Percentiles rank a stretch among this genome's conserved stretches.
Conservation (phyloP, 345 rosid species). For the Lepidium didymum region DNA sequence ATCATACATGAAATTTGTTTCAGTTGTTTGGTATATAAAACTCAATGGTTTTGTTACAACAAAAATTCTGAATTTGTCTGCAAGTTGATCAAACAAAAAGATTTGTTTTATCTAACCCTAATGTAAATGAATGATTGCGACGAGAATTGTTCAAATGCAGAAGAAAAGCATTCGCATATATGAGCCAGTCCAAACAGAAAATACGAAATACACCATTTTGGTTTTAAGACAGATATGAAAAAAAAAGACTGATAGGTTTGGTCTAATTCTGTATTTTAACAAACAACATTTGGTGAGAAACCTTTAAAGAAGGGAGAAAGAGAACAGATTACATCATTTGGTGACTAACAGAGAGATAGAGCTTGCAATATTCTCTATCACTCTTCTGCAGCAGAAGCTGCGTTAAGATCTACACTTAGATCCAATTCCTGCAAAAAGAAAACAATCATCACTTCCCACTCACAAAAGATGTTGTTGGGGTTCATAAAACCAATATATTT, state of each 20-base stretch:
- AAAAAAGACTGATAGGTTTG: neutral
- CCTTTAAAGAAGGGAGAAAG: neutral
- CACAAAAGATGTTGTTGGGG: neutral
- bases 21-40: neutral
- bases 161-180: neutral
- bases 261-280: neutral
- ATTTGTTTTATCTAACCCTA: neutral
- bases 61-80: neutral
- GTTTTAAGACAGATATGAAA: neutral
- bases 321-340: conserved; percentile 12
- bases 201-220: conserved; percentile 3
- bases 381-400: conserved; percentile 94
- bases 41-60: neutral
- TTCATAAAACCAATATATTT: neutral
- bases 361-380: conserved; percentile 25
- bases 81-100: neutral
- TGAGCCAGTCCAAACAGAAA: neutral
- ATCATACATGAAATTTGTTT: neutral
- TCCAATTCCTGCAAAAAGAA: conserved; percentile 51
- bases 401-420: conserved; percentile 82
- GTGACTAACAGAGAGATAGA: neutral
- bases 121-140: neutral
- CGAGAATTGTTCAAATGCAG: neutral
- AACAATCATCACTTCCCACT: neutral
- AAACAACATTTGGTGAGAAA: conserved; percentile 4